Conservation (phyloP, 2,329 filamentous ascomycete species). For the Colletotrichum sidae region DNA sequence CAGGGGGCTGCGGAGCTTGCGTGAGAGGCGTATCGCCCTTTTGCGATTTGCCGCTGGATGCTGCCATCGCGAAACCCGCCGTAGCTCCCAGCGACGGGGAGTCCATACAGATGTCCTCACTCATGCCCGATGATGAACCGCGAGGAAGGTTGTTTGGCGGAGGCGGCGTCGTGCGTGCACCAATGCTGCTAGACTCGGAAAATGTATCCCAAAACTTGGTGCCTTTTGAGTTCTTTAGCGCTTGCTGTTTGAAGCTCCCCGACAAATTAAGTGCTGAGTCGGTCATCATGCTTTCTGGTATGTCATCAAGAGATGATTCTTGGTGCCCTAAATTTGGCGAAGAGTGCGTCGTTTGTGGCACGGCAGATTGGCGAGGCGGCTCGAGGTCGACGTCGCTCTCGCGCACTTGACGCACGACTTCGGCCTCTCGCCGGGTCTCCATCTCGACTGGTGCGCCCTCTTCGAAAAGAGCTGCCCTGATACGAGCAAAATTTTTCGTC, state of each 20-base stretch:
- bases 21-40: conserved; percentile 51
- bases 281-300: conserved; percentile 77
- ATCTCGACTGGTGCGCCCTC: conserved; percentile 89
- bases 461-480: conserved; percentile 88
- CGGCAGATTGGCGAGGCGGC: conserved; percentile 55
- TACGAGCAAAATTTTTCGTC: conserved; percentile 94
- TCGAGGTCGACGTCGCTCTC: conserved; percentile 83
- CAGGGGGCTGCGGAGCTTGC: conserved; percentile 50
- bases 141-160: conserved; percentile 72
- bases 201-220: conserved; percentile 83
- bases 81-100: conserved; percentile 65
- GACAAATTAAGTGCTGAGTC: conserved; percentile 63
- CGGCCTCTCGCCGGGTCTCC: conserved; percentile 90
- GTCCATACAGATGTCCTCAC: conserved; percentile 80
- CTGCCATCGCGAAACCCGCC: conserved; percentile 46
- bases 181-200: conserved; percentile 72
- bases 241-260: conserved; percentile 80
- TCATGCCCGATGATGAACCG: conserved; percentile 69
- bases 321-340: conserved; percentile 76
- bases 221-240: conserved; percentile 77
- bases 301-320: conserved; percentile 72
- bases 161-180: conserved; percentile 67
- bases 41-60: conserved; percentile 37
- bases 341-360: conserved; percentile 70
- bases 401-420: conserved; percentile 94